Percentiles rank a stretch among this genome's conserved stretches.
Evolutionary conservation across 1,139 yeast genomes (phyloP).

Genomic region (Pichia sp.): DNA sequence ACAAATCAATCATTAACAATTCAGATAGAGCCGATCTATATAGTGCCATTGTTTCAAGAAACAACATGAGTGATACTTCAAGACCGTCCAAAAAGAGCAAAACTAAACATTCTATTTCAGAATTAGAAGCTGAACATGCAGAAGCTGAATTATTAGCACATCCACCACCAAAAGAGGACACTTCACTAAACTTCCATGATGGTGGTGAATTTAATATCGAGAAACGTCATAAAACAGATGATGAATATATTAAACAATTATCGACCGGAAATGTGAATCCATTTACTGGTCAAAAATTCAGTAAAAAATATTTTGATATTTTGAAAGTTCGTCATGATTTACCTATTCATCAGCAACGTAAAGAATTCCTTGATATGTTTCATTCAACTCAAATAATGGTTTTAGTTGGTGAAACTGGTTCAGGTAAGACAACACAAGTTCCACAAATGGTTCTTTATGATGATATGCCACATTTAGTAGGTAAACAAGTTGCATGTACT

Average conservation of each 20-base stretch:
- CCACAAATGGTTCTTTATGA: slow-evolving; percentile 60
- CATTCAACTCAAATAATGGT: slow-evolving; percentile 93
- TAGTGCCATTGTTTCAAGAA: too few species aligned
- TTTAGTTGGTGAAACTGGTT: slow-evolving; percentile 81
- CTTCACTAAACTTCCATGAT: slow-evolving; percentile 33
- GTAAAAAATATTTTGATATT: slow-evolving; percentile 67
- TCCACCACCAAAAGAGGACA: slow-evolving; percentile 29
- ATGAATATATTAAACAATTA: slow-evolving; percentile 55
- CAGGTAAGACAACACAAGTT: slow-evolving; percentile 59
- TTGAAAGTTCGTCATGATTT: slow-evolving; percentile 72
- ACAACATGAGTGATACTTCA: slow-evolving; percentile 17
- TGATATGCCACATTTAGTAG: slow-evolving; percentile 51
- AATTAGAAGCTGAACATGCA: slow-evolving; percentile 50
- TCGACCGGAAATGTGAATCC: slow-evolving; percentile 68
- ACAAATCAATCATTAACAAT: too few species aligned
- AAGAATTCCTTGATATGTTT: slow-evolving; percentile 74
- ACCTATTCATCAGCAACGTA: slow-evolving; percentile 92
- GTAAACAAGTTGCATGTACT: slow-evolving; percentile 60
- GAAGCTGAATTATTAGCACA: slow-evolving; percentile 37
- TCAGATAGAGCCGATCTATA: too few species aligned
- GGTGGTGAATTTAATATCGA: slow-evolving; percentile 52
- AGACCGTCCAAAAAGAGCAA: slow-evolving; percentile 37
- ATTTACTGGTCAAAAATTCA: slow-evolving; percentile 60
- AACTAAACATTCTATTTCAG: slow-evolving; percentile 41
- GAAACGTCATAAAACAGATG: slow-evolving; percentile 63